Evolutionary conservation across 2,329 filamentous ascomycete genomes (phyloP).

Genomic region (Xylariaceae sp.): DNA sequence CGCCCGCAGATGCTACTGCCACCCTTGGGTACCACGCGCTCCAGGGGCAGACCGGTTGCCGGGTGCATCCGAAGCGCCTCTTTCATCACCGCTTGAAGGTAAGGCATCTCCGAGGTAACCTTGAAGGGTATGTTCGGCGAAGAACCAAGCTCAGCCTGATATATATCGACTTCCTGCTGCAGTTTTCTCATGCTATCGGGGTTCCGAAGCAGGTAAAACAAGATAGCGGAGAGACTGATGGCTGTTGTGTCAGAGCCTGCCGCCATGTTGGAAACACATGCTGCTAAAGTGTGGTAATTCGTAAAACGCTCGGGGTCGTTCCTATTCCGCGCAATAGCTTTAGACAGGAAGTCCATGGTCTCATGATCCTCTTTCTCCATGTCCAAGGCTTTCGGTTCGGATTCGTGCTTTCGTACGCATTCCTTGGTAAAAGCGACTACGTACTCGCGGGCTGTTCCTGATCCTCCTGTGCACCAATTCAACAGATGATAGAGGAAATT

Average conservation of each 20-base stretch:
- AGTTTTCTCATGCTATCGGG: conserved; percentile 29
- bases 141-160: background rate
- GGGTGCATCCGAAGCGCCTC: conserved; percentile 44
- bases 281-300: conserved; percentile 13
- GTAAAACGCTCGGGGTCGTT: conserved; percentile 29
- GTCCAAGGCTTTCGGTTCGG: conserved; percentile 1
- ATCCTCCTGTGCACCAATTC: conserved; percentile 9
- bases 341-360: conserved; percentile 19
- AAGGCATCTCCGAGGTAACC: conserved; percentile 31
- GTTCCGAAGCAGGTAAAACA: conserved; percentile 25
- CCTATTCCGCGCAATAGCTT: conserved; percentile 20
- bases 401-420: conserved; percentile 10
- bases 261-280: conserved; percentile 22
- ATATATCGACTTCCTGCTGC: conserved; percentile 32
- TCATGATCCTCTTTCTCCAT: background rate
- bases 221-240: conserved; percentile 26
- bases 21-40: conserved; percentile 38
- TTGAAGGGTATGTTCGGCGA: conserved; percentile 17
- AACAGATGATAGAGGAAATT: conserved; percentile 5
- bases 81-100: conserved; percentile 44
- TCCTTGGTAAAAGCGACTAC: conserved; percentile 22
- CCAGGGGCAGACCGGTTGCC: conserved; percentile 36
- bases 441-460: conserved; percentile 21
- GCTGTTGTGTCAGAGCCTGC: conserved; percentile 34
- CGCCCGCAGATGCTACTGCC: conserved; percentile 25